phyloP scores from a whole-genome alignment of 306 rosid species.

The Cucurbita maxima region DNA sequence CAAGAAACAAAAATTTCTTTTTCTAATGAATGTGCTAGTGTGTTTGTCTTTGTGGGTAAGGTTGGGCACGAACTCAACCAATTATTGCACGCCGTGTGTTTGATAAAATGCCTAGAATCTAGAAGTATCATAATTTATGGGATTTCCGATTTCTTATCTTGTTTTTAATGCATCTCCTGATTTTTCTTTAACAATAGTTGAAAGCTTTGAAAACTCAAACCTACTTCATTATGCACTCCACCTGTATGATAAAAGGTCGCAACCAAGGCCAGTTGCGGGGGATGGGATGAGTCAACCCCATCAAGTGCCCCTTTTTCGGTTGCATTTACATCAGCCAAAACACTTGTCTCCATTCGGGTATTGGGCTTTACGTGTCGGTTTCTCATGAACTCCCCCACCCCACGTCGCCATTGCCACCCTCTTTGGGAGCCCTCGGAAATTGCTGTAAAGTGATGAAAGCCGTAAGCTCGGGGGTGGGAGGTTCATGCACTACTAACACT shows the following conservation, averaged over 20 bases:
- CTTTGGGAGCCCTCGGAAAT: not conserved
- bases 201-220: not conserved
- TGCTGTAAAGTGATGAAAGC: not conserved
- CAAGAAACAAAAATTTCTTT: not conserved
- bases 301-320: not conserved
- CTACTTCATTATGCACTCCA: not conserved
- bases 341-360: not conserved
- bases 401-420: not conserved
- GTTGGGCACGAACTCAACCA: not conserved
- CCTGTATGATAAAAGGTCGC: not conserved
- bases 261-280: not conserved
- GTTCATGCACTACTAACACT: not conserved
- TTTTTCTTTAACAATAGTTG: not conserved
- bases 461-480: not conserved
- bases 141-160: not conserved
- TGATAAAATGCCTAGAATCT: constrained; percentile 1
- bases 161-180: not conserved
- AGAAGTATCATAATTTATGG: not conserved
- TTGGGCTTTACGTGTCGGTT: not conserved
- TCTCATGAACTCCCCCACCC: not conserved
- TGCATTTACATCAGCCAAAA: not conserved
- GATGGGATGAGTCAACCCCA: constrained; percentile 2
- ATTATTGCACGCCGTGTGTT: not conserved
- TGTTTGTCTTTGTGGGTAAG: not conserved
- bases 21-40: not conserved